A percentile compares a stretch with the other conserved stretches of the same genome.
Conservation (phyloP, 169 alveolate genomes). For the Eimeria praecox region DNA sequence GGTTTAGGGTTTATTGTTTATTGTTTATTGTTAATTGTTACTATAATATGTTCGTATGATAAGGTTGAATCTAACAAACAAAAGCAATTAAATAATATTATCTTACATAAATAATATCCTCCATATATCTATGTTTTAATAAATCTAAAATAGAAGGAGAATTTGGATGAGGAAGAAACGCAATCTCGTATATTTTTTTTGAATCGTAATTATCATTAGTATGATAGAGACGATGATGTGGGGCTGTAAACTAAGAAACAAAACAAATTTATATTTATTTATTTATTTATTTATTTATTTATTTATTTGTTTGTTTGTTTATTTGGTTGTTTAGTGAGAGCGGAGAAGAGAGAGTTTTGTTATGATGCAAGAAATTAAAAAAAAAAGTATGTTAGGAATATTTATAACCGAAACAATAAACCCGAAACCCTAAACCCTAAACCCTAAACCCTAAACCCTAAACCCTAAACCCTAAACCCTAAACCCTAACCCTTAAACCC, state of each 20-base stretch:
- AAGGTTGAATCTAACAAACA: background rate
- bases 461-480: too few relatives aligned
- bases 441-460: too few relatives aligned
- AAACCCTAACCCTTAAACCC: background rate
- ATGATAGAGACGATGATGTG: background rate
- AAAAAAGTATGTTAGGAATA: too few relatives aligned
- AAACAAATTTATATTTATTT: background rate
- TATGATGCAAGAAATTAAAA: too few relatives aligned
- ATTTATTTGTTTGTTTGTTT: background rate
- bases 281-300: background rate
- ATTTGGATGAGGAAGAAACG: constrained; percentile 92
- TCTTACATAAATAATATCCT: constrained; percentile 79
- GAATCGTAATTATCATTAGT: background rate
- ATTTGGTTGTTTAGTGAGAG: too few relatives aligned
- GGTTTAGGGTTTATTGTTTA: too few relatives aligned
- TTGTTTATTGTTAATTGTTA: too few relatives aligned
- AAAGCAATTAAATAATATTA: background rate
- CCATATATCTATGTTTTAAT: constrained; percentile 78
- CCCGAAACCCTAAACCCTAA: too few relatives aligned
- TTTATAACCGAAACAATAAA: too few relatives aligned
- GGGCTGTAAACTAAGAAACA: background rate
- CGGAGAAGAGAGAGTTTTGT: too few relatives aligned
- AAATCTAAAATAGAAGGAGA: constrained; percentile 93
- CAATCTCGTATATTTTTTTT: constrained; percentile 86
- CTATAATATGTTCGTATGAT: too few relatives aligned